A percentile compares a stretch with the other conserved stretches of the same genome.
phyloP scores from a whole-genome alignment of 2,329 filamentous ascomycete genomes.

The Colletotrichum abscissum region DNA sequence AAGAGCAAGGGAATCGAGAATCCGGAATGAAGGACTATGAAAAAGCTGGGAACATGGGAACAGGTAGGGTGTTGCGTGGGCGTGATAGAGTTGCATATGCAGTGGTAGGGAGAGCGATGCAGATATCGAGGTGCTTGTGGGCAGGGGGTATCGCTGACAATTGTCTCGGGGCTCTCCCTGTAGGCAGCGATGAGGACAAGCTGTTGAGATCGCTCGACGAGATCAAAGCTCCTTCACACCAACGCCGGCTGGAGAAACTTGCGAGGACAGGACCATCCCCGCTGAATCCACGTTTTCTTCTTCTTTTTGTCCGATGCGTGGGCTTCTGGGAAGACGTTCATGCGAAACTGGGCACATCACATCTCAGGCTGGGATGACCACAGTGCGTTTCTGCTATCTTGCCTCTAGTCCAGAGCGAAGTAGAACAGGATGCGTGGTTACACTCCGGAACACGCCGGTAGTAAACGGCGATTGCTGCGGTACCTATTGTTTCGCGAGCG shows the following conservation, averaged over 20 bases:
- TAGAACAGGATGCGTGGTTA: neutral
- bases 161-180: neutral
- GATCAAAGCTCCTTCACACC: constrained; percentile 9
- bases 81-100: neutral
- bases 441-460: neutral
- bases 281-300: neutral
- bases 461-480: neutral
- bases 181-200: neutral
- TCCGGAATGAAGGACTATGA: neutral
- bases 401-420: neutral
- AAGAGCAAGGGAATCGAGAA: neutral
- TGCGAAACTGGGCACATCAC: neutral
- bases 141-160: neutral
- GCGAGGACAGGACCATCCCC: neutral
- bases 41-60: neutral
- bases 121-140: neutral
- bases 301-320: neutral
- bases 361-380: neutral
- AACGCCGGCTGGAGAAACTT: neutral
- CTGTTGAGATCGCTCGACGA: neutral
- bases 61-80: neutral
- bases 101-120: neutral
- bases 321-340: neutral
- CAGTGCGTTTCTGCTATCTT: neutral
- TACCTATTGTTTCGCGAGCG: constrained; percentile 3